phyloP scores from a whole-genome alignment of 192 early-diverging fungal species.

The Gorgonomyces haynaldii region DNA sequence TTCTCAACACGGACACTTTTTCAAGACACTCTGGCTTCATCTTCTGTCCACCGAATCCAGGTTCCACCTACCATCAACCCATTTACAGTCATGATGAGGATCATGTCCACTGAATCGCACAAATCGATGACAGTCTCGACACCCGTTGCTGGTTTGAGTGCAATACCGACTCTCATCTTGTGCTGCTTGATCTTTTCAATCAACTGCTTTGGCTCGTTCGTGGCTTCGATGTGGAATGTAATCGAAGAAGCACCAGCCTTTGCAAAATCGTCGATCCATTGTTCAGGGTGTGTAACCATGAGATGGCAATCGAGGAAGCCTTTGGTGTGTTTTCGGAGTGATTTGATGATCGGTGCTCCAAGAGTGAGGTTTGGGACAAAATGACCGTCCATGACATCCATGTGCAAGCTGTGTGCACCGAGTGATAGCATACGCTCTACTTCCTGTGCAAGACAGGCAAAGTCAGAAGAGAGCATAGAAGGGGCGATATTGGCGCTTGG shows the following conservation, averaged over 20 bases:
- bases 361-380: conserved; percentile 97
- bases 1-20: conserved; percentile 70
- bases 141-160: conserved; percentile 81
- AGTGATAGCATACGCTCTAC: conserved; percentile 74
- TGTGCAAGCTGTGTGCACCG: conserved; percentile 80
- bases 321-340: conserved; percentile 61
- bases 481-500: conserved; percentile 29
- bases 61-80: conserved; percentile 39
- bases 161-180: conserved; percentile 89
- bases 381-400: conserved; percentile 88
- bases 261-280: conserved; percentile 92
- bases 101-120: conserved; percentile 63
- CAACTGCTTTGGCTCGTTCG: conserved; percentile 56
- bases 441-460: conserved; percentile 73
- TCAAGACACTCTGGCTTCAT: conserved; percentile 82
- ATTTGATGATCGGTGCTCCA: conserved; percentile 83
- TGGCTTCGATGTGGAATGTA: conserved; percentile 90
- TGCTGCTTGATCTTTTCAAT: conserved; percentile 68
- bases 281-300: conserved; percentile 63
- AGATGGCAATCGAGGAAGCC: conserved; percentile 57
- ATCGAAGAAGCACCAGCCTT: conserved; percentile 77
- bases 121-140: conserved; percentile 25
- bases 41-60: conserved; percentile 91
- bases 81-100: conserved; percentile 87
- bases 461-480: conserved; percentile 84